These are phyloP conservation scores for Dichomitus squalens DNA, from an alignment of 1,284 basidiomycete species.

Conservation along the genomic window DNA sequence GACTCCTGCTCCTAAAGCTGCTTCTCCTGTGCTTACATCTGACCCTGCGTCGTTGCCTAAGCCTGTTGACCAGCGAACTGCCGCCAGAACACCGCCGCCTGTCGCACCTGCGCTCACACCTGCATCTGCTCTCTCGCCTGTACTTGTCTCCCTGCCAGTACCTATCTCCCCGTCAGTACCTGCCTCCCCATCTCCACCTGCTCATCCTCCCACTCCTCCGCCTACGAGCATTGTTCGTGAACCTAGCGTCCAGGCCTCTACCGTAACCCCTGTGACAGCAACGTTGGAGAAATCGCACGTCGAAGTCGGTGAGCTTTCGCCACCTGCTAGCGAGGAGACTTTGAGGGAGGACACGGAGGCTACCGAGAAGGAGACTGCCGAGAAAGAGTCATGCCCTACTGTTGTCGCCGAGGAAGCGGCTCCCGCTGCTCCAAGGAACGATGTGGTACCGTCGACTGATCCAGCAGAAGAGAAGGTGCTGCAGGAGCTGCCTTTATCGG, in stretches of 20 bases:
- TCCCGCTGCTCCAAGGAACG: neutral
- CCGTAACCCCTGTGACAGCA: neutral
- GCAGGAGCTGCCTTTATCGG: slow-evolving; percentile 42
- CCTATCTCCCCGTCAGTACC: neutral
- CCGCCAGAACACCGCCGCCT: neutral
- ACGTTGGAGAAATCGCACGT: slow-evolving; percentile 9
- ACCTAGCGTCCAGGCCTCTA: slow-evolving; percentile 9
- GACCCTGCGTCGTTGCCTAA: neutral
- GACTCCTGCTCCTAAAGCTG: neutral
- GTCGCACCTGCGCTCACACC: neutral
- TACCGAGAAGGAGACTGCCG: slow-evolving; percentile 11
- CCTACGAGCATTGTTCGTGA: neutral
- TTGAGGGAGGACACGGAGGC: slow-evolving; percentile 18
- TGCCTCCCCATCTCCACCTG: neutral
- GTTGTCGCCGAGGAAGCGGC: neutral
- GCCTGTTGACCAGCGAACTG: neutral
- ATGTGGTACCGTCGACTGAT: slow-evolving; percentile 1
- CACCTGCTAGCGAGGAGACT: slow-evolving; percentile 21
- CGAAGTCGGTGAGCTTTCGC: slow-evolving; percentile 18
- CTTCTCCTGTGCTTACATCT: neutral
- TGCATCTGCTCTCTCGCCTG: neutral
- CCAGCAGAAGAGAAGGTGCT: slow-evolving; percentile 1
- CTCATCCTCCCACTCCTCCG: neutral
- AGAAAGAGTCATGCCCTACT: neutral
- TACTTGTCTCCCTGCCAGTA: neutral